A percentile compares a stretch with the other conserved stretches of the same genome.
Evolutionary conservation across 352 stramenopile genomes (phyloP).

Genomic region (Nannochloropsis limnetica): DNA sequence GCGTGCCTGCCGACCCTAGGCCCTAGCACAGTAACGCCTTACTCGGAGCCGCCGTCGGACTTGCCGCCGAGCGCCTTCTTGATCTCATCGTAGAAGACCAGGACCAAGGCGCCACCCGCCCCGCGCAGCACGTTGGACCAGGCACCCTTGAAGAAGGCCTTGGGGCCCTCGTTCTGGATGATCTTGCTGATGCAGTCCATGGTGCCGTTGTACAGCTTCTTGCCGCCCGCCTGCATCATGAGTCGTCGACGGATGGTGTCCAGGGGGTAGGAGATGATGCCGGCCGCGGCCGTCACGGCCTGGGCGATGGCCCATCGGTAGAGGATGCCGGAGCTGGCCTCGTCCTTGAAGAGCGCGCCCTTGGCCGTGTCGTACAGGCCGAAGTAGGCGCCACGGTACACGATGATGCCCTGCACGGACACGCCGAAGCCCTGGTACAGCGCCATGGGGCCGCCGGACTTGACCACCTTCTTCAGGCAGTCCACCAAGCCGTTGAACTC

Average conservation of each 20-base stretch:
- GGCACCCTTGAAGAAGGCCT: slow-evolving; percentile 82
- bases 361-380: slow-evolving; percentile 93
- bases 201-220: slow-evolving; percentile 67
- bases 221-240: slow-evolving; percentile 73
- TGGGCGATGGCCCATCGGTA: slow-evolving; percentile 68
- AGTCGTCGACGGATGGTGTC: slow-evolving; percentile 79
- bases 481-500: slow-evolving; percentile 95
- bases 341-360: slow-evolving; percentile 70
- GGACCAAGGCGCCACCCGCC: slow-evolving; percentile 75
- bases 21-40: neutral
- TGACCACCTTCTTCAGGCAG: slow-evolving; percentile 79
- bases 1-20: neutral
- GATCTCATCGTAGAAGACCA: slow-evolving; percentile 85
- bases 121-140: slow-evolving; percentile 80
- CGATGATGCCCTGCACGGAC: slow-evolving; percentile 94
- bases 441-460: slow-evolving; percentile 62
- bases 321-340: slow-evolving; percentile 52
- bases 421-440: slow-evolving; percentile 99
- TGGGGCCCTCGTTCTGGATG: slow-evolving; percentile 67
- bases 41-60: neutral
- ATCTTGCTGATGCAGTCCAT: slow-evolving; percentile 76
- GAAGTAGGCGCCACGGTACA: slow-evolving; percentile 97
- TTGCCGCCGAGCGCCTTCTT: slow-evolving; percentile 56
- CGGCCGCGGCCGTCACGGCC: slow-evolving; percentile 66
- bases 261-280: slow-evolving; percentile 78